Evolutionary conservation across 331 rosid species (phyloP), one percentile per base, ranked within the genome.

Genomic region (Pyrus hybrid): DNA sequence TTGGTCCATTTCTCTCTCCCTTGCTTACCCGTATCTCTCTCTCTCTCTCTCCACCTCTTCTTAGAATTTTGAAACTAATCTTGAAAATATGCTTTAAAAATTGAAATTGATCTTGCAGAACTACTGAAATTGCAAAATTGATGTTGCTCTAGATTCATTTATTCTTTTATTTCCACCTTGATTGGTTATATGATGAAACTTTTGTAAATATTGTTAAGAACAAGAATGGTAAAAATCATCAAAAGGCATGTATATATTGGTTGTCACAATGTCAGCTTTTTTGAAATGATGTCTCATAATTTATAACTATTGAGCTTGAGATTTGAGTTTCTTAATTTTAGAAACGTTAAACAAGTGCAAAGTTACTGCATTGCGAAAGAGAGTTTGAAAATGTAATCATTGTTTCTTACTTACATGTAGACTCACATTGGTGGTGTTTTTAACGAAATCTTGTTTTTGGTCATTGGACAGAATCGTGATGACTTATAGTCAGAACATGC

Each of bases 401-500:
- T 76, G 76, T 65, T 54, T 64, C 49, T 81, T 72, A 72, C 45
- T 74, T 61, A 28, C 57, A 54, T 78, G 65, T 74, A 63, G 67
- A 35, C 49, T 54, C 37, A 73, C 65, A 37, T 63, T 49, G 76
- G 29, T 73, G 28, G 56, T 78, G 18, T 83, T 81, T 72, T 82
- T 79, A 23, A 70, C 75, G 13, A 25, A 13, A 63, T 67, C 80
- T 61, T 66, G 37, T 41, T 71, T 63, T 78, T 76, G 85, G 70
- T 81, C 80, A 68, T 75, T 78, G 70, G 54, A 73, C 97, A 93
- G 98, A 90, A 86, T 71, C 97, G 99, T 61, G 97, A 94, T 87
- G 99, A 97, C 79, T 94, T 94, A 85, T 97, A 94, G 69, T 79
- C 92, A 77, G 99, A 94, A 84, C 99, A 94, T 78, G 99, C 99